Conservation (phyloP, 2,329 filamentous ascomycete species). For the Colletotrichum tamarilloi region DNA sequence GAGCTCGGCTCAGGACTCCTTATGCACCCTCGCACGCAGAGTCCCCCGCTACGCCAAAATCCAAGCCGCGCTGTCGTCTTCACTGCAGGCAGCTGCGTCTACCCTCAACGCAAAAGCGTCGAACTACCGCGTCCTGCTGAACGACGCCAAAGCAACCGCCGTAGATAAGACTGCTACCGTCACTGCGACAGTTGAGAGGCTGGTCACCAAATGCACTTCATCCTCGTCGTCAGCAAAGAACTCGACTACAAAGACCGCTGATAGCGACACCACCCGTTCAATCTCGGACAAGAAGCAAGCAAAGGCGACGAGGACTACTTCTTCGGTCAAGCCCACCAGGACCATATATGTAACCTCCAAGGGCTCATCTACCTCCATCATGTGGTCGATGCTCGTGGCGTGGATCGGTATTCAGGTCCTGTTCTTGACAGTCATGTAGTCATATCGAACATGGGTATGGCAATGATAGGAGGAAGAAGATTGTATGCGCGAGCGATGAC, state of each 20-base stretch:
- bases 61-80: not conserved
- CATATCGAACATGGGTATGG: not conserved
- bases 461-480: not conserved
- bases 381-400: not conserved
- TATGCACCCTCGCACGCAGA: not conserved
- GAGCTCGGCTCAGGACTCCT: not conserved
- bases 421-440: not conserved
- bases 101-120: not conserved
- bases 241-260: not conserved
- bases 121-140: not conserved
- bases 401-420: not conserved
- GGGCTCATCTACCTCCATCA: not conserved
- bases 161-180: not conserved
- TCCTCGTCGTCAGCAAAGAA: not conserved
- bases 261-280: not conserved
- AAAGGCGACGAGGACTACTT: not conserved
- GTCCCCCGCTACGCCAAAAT: not conserved
- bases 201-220: not conserved
- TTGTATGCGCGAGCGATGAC: not conserved
- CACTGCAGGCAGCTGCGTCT: not conserved
- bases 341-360: not conserved
- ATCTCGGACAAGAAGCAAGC: not conserved
- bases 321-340: not conserved
- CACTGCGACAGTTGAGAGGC: not conserved
- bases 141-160: not conserved